phyloP scores from a whole-genome alignment of 768 basidiomycete species.

The Pisolithus sp. region DNA sequence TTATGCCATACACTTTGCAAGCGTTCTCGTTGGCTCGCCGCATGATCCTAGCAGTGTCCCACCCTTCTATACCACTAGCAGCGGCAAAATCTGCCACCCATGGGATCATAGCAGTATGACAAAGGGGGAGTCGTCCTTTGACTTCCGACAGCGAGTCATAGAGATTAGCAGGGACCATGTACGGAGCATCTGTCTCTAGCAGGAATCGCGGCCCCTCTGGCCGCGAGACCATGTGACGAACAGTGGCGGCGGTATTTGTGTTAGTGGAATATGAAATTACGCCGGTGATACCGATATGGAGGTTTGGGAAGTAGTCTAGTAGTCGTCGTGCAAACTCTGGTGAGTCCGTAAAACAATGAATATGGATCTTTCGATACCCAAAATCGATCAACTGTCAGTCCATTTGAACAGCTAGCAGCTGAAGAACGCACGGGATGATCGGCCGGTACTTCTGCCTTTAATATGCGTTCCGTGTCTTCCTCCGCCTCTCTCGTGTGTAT shows the following conservation, averaged over 20 bases:
- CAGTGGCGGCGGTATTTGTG: conserved; percentile 57
- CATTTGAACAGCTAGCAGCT: not conserved
- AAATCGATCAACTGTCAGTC: not conserved
- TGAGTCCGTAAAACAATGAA: conserved; percentile 85
- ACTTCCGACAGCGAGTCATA: conserved; percentile 46
- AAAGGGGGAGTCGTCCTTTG: conserved; percentile 62
- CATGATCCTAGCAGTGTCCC: conserved; percentile 56
- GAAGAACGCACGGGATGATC: conserved; percentile 50
- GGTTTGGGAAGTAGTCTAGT: conserved; percentile 71
- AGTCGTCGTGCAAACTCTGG: conserved; percentile 68
- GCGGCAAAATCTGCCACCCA: conserved; percentile 80
- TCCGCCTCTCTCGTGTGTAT: conserved; percentile 88
- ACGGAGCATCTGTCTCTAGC: conserved; percentile 84
- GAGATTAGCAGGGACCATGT: conserved; percentile 76
- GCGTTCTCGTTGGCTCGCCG: conserved; percentile 60
- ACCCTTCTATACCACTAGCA: conserved; percentile 34
- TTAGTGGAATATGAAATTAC: conserved; percentile 80
- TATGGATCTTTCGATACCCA: conserved; percentile 51
- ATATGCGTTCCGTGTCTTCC: conserved; percentile 69
- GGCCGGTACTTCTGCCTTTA: conserved; percentile 69
- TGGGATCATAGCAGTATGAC: conserved; percentile 76
- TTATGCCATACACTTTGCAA: conserved; percentile 47
- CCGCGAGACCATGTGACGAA: conserved; percentile 44
- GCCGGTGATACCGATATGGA: conserved; percentile 82
- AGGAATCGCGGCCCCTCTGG: conserved; percentile 41